These are phyloP conservation scores for Pythium coloratum DNA, from an alignment of 352 stramenopile genomes.

Conservation along the genomic window DNA sequence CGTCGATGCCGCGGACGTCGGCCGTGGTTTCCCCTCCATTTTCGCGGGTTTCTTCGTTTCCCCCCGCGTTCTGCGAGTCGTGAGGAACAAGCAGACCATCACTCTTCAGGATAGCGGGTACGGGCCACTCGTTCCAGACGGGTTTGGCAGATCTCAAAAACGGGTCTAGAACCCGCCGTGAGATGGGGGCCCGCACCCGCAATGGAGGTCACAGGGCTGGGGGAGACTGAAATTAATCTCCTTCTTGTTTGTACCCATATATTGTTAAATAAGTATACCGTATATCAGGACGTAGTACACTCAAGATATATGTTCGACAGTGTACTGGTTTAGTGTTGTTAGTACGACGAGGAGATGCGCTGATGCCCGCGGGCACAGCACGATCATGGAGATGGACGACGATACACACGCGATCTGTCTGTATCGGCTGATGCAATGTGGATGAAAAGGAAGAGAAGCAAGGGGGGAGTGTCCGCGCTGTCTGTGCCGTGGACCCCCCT, in stretches of 20 bases:
- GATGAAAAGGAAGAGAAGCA: background rate
- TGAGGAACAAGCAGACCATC: constrained; percentile 16
- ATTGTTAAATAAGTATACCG: too few relatives aligned
- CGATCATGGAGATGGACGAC: constrained; percentile 1
- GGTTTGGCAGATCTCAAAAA: background rate
- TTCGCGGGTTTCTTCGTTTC: background rate
- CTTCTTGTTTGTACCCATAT: background rate
- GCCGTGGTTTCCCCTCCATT: constrained; percentile 4
- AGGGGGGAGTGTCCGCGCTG: too few relatives aligned
- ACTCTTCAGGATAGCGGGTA: constrained; percentile 23
- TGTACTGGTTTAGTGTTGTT: background rate
- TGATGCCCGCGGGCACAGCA: background rate
- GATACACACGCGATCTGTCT: background rate
- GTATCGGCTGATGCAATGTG: constrained; percentile 2
- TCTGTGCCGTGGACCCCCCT: background rate
- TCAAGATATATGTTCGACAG: background rate
- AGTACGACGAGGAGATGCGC: background rate
- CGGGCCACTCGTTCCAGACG: constrained; percentile 12
- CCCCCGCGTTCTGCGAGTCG: constrained; percentile 6
- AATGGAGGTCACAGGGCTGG: background rate
- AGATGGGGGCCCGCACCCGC: background rate
- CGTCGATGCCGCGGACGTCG: constrained; percentile 14
- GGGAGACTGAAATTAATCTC: background rate
- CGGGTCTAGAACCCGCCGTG: background rate
- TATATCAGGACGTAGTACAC: background rate